Percentiles rank a stretch among this genome's conserved stretches.
Conservation (phyloP, 2,329 filamentous ascomycete genomes). For the Hymenoscyphus albidus region DNA sequence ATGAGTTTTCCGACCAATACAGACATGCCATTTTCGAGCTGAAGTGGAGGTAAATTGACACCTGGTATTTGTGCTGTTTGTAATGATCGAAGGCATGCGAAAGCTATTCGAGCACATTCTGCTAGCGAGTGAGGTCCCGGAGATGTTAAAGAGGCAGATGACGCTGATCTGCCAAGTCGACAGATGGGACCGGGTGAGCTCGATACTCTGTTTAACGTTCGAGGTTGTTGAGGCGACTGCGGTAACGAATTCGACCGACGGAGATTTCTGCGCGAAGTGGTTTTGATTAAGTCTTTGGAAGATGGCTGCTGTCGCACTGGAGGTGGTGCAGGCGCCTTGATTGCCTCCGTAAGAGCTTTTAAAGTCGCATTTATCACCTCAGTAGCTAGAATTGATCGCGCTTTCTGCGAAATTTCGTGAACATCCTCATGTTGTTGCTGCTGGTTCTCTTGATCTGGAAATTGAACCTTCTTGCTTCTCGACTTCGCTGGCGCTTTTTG, state of each 20-base stretch:
- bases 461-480: constrained; percentile 22
- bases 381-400: constrained; percentile 65
- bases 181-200: constrained; percentile 55
- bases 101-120: constrained; percentile 67
- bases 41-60: constrained; percentile 56
- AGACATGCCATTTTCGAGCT: constrained; percentile 71
- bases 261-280: constrained; percentile 40
- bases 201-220: constrained; percentile 56
- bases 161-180: constrained; percentile 38
- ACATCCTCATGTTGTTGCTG: constrained; percentile 14
- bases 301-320: constrained; percentile 24
- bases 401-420: constrained; percentile 49
- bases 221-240: constrained; percentile 58
- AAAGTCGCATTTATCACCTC: constrained; percentile 68
- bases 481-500: constrained; percentile 27
- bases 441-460: constrained; percentile 35
- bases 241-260: constrained; percentile 55
- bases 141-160: constrained; percentile 32
- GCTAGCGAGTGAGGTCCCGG: constrained; percentile 36
- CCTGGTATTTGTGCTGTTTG: constrained; percentile 49
- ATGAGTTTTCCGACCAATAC: constrained; percentile 65
- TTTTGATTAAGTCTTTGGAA: constrained; percentile 38
- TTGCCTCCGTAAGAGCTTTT: constrained; percentile 64
- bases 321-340: constrained; percentile 43
- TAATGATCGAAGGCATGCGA: constrained; percentile 58